Percentiles rank a stretch among this genome's conserved stretches.
phyloP scores from a whole-genome alignment of 208 protist genomes.

The Phytomonas francai region DNA sequence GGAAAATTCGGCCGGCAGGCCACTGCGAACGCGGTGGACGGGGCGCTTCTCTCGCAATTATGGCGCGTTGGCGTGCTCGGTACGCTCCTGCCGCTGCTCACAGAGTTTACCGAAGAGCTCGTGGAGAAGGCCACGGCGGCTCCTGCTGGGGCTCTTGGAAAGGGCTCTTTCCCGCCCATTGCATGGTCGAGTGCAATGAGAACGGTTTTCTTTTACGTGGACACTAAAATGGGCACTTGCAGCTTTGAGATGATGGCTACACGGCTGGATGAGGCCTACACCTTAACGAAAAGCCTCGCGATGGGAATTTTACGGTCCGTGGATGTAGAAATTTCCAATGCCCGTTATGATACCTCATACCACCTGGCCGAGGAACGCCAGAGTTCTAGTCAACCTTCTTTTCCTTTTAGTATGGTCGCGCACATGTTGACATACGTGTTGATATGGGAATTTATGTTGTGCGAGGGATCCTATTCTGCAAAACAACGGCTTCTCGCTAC shows the following conservation, averaged over 20 bases:
- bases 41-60: conserved; percentile 16
- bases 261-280: conserved; percentile 27
- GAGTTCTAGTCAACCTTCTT: conserved; percentile 5
- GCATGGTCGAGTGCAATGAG: conserved; percentile 54
- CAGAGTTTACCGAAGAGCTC: conserved; percentile 15
- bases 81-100: conserved; percentile 36
- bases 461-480: conserved; percentile 31
- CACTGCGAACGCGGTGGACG: conserved; percentile 10
- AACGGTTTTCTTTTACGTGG: conserved; percentile 37
- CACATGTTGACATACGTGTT: conserved; percentile 61
- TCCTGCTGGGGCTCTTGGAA: neutral
- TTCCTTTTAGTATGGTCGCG: conserved; percentile 39
- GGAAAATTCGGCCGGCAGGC: conserved; percentile 39
- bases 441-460: conserved; percentile 62
- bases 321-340: neutral
- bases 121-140: neutral
- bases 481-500: neutral
- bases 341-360: neutral
- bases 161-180: conserved; percentile 18
- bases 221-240: conserved; percentile 26
- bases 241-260: conserved; percentile 19
- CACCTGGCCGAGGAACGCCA: neutral
- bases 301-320: neutral
- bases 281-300: conserved; percentile 14
- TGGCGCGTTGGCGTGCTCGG: conserved; percentile 31